Evolutionary conservation across 163 green algal genomes (phyloP), one percentile per base, ranked within the genome.

Genomic region (Scenedesmus sp.): DNA sequence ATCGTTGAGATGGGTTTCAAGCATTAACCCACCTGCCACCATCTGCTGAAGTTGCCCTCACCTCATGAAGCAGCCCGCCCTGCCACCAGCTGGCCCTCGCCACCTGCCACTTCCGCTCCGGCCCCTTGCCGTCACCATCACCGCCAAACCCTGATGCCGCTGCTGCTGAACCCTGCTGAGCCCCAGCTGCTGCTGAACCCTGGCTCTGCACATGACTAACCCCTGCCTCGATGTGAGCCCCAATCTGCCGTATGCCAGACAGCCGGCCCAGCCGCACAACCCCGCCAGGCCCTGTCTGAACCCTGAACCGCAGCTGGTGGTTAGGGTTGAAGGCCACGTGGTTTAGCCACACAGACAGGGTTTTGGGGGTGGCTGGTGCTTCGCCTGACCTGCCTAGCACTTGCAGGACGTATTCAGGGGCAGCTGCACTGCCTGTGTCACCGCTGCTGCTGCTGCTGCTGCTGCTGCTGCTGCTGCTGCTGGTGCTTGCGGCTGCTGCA

Each of bases 401-500:
- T 70, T 91, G 87, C 34, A 91, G 87, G 23, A 91, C 34, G 60
- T 91, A 91, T 46, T 85, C 55, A 7, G 55, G 52, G n/a, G 57
- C 70, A 23, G 2, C 23, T 23, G 23, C 67, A 73, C 23, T 73
- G 34, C 82, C 54, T 18, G 5, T 59, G n/a, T 12, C 64, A 26
- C 83, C 46, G 34, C 34, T 90, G 86, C 62, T 79, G 18, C 26
- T 34, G 59, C 20, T 91, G 60, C 57, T 76, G 82, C n/a, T 76
- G 82, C 23, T 87, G 82, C 23, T 90, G 86, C 62, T 89, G 85
- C 62, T 56, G 52, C 26, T 5, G 64, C 13, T 89, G 84, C 8
- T 52, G 52, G 81, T 26, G 9, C 66, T 15, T 86, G 77, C 77
- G 20, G 77, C 16, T 79, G 67, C 26, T 79, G 34, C 34, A 46